Base-by-base conservation (phyloP, 805 yeast genomes). In the Pichia deserticola region DNA sequence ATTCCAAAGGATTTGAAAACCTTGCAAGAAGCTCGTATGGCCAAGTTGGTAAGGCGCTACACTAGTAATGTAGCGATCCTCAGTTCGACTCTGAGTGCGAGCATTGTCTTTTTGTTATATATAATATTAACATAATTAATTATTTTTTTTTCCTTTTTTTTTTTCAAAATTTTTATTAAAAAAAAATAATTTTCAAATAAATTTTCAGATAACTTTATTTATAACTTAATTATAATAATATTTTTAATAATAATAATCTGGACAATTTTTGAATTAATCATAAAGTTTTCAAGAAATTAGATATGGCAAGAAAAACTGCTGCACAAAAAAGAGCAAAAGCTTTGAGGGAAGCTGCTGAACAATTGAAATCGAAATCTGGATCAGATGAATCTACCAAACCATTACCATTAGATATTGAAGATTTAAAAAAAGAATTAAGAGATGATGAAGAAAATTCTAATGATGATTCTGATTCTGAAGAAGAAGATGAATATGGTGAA, bases 401-500 rank as follows among this genome's bases (percentile, higher is more conserved):
- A 6, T 33, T 51, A 29, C 48, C 53, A 35, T 42, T 47, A 36
- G 50, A 54, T 35, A 45, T 48, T 27, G 48, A 47, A 34, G 55
- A 53, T 25, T 43, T 58, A 9, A 55, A 56, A 38, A 42, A 47
- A 40, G 58, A 56, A 27, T 44, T 56, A 20, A 48, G 52, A 35
- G 54, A 65, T 57, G 64, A 58, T 4, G 62, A 56, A 2, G 67
- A 68, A 6, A 71, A 70, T 15, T n/a, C 40, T 25, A 12, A 35
- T 5, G 37, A 27, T 11, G 40, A 45, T 34, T 38, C 40, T 6
- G 51, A 51, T 5, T 50, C 50, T 11, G 95, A 88, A 62, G 89
- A 82, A 5, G 99, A 92, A 67, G 99, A 93, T 63, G 97, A 90
- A 52, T 83, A 66, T 57, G 99, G 97, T 47, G 96, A 89, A 33